Evolutionary conservation across 2,329 filamentous ascomycete genomes (phyloP), one percentile per base, ranked within the genome.

Genomic region (Nemania serpens): DNA sequence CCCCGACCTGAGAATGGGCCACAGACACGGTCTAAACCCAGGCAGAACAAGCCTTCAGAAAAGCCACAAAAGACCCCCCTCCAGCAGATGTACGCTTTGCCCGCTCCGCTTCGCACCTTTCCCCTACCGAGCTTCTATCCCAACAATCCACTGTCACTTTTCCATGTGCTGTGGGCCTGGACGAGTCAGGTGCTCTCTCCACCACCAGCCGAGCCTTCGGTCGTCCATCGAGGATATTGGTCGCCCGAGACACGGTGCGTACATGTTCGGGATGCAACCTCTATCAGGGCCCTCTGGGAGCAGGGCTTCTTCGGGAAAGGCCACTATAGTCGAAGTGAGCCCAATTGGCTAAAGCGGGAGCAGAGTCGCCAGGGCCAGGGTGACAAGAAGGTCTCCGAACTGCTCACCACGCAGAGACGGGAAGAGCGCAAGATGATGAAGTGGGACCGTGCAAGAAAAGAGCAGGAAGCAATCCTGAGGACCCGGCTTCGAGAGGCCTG

Each of bases 231-330:
- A 50, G 94, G 89, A 52, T 84, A 89, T 66, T 97, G 94, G 82
- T 94, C 92, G n/a, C 77, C 85, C 1, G 85, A 89, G 58, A 96
- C 92, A 3, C 86, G 88, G 33, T 95, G 93, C 0, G 84, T 99
- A 15, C 91, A 97, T 73, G 83, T 99, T 58, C 91, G 87, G 17
- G 89, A 97, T 74, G 81, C 87, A 25, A 81, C 82, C 57, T 88
- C 91, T 3, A 88, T 96, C 64, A 84, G 90, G 56, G 91, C 89
- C 1, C 77, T 99, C 22, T 99, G 96, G 95, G 91, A 97, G 76
- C 91, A 96, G 78, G 95, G 95, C 5, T 99, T 99, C 77, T 99
- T 94, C 76, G 96, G 96, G 49, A 97, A 97, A 76, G 95, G 95
- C 46, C 94, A 82, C 69, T 80, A 98, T 60, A 97, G 93, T 78